Base-by-base conservation (phyloP, 495 filamentous ascomycete genomes). In the Bacidia gigantensis region DNA sequence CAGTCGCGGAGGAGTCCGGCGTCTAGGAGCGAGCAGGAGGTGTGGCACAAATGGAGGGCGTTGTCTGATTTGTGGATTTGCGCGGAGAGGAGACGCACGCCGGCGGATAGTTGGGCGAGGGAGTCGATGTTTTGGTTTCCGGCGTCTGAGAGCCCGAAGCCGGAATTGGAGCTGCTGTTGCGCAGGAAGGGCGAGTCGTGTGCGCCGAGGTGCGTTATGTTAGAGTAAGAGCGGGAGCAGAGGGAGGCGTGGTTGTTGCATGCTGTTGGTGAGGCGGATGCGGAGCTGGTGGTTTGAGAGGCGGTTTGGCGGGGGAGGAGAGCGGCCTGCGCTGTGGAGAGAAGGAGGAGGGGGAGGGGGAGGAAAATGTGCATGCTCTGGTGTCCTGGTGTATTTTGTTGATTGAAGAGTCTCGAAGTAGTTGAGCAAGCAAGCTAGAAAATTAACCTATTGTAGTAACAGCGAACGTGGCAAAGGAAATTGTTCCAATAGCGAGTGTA, bases 101-200 rank as follows among this genome's bases (percentile, higher is more conserved):
- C 84, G 9, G 81, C 81, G 39, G 76, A 73, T 17, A 88, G 73
- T 42, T 84, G 81, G 2, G 76, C 67, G n/a, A 78, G 79, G n/a
- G 80, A 82, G 60, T 86, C 82, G 11, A 58, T 52, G n/a, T 65
- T 76, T 66, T 87, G 84, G 58, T 87, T 80, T 3, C 79, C 83
- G 12, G 76, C 70, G 20, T 76, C 50, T 22, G 74, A 75, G 59
- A 79, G 75, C 43, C 65, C 64, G 0, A 71, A 77, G 22, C 32
- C 39, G 2, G 53, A 17, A 32, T 21, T 26, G 5, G 46, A 46
- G 0, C 66, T 67, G 1, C 64, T 60, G 53, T 77, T 75, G 21
- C 71, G 66, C 24, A 82, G 49, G 57, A 82, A 83, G 3, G 79
- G 73, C 54, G 71, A 76, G 61, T 83, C 72, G 60, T 83, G 83